A percentile compares a stretch with the other conserved stretches of the same genome.
Evolutionary conservation across 768 basidiomycete species (phyloP).

Genomic region (Russula brevipes): DNA sequence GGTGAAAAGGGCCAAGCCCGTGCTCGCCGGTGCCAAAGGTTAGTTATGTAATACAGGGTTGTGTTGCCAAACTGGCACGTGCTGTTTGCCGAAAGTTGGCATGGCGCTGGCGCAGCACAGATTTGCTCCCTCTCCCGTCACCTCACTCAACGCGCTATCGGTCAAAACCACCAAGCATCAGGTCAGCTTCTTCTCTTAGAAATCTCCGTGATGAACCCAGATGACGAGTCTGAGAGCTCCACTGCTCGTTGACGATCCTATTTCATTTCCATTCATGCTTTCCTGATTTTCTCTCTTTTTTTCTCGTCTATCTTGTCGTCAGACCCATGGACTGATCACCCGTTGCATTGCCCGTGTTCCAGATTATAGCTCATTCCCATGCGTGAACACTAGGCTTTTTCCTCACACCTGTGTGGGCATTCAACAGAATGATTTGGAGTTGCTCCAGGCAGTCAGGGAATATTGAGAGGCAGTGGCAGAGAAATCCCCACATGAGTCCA

Average conservation of each 20-base stretch:
- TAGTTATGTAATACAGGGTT: neutral
- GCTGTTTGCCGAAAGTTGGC: neutral
- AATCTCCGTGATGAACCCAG: slow-evolving; percentile 40
- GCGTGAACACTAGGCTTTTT: neutral
- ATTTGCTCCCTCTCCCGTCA: neutral
- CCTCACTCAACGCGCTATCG: slow-evolving; percentile 2
- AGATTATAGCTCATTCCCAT: slow-evolving; percentile 1
- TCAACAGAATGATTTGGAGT: no score
- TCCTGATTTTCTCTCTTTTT: slow-evolving; percentile 50
- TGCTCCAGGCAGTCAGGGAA: no score
- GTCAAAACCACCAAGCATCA: neutral
- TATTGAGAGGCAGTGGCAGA: no score
- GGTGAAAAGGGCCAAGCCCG: neutral
- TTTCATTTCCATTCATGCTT: slow-evolving; percentile 86
- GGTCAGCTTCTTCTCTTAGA: slow-evolving; percentile 4
- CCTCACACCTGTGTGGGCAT: no score
- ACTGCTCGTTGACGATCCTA: slow-evolving; percentile 55
- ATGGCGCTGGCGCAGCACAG: neutral
- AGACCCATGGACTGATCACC: slow-evolving; percentile 19
- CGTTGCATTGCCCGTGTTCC: neutral
- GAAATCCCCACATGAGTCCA: no score
- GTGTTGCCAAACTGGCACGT: neutral
- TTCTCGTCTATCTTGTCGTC: slow-evolving; percentile 21
- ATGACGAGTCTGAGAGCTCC: slow-evolving; percentile 79
- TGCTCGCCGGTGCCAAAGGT: neutral